Evolutionary conservation across 768 basidiomycete genomes (phyloP).

Genomic region (Cystobasidiopsis lactophilus): DNA sequence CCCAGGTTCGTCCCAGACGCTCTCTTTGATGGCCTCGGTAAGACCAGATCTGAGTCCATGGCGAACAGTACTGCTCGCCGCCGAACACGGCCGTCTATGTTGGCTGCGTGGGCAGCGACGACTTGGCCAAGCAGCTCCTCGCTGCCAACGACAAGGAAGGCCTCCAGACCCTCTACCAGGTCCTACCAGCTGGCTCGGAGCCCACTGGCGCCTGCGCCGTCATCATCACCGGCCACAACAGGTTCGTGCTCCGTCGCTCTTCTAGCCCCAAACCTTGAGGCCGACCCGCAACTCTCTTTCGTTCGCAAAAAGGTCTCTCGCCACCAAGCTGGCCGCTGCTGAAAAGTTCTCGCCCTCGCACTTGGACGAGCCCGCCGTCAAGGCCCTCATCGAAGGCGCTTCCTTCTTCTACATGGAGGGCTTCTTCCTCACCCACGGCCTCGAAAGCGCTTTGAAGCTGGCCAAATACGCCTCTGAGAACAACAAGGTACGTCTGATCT

Average conservation of each 20-base stretch:
- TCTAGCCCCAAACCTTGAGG: too few species aligned
- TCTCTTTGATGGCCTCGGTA: background rate
- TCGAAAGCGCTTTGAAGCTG: slow-evolving; percentile 44
- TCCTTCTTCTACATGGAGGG: slow-evolving; percentile 85
- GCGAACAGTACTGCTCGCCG: slow-evolving; percentile 63
- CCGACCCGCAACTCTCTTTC: too few species aligned
- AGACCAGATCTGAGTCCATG: background rate
- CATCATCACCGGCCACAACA: slow-evolving; percentile 73
- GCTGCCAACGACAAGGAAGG: slow-evolving; percentile 82
- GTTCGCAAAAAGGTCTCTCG: slow-evolving; percentile 44
- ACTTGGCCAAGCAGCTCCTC: slow-evolving; percentile 69
- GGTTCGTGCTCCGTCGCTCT: slow-evolving; percentile 33
- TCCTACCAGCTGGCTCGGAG: slow-evolving; percentile 42
- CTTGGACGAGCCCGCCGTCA: slow-evolving; percentile 50
- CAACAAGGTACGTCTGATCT: slow-evolving; percentile 40
- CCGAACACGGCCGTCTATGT: slow-evolving; percentile 72
- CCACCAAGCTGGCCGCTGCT: slow-evolving; percentile 71
- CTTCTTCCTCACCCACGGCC: slow-evolving; percentile 89
- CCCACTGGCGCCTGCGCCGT: slow-evolving; percentile 95
- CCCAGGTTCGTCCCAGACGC: slow-evolving; percentile 52
- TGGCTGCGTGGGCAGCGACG: slow-evolving; percentile 81
- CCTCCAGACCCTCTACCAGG: slow-evolving; percentile 65
- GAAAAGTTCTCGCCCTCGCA: slow-evolving; percentile 72
- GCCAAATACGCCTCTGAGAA: slow-evolving; percentile 51
- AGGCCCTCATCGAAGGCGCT: slow-evolving; percentile 53